phyloP scores from a whole-genome alignment of 805 yeast species.

The Metschnikowia arizonensis region DNA sequence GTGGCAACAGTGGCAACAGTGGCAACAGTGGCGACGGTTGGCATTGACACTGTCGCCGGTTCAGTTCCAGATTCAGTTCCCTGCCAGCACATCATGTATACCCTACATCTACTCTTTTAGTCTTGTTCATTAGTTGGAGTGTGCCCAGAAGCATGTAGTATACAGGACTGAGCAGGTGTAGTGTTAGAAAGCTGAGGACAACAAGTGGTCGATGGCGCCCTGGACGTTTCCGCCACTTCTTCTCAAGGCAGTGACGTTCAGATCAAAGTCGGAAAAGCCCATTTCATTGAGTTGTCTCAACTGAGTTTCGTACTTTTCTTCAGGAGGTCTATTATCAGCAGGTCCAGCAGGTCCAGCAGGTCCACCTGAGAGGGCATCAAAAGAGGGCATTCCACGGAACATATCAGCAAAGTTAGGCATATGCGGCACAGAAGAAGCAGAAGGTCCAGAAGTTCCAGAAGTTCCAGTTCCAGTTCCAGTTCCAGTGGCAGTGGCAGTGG shows the following conservation, averaged over 20 bases:
- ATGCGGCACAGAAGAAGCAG: no score
- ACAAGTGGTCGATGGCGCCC: conserved; percentile 87
- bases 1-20: no score
- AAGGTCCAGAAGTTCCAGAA: no score
- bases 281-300: conserved; percentile 45
- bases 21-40: no score
- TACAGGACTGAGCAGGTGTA: no score
- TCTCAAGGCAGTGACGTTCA: conserved; percentile 86
- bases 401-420: conserved; percentile 38
- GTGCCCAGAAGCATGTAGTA: neutral
- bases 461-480: no score
- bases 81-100: no score
- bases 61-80: no score
- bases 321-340: conserved; percentile 43
- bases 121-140: neutral
- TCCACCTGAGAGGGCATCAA: conserved; percentile 47
- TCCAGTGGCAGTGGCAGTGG: no score
- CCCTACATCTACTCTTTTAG: neutral
- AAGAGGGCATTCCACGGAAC: conserved; percentile 35
- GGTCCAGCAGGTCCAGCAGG: no score
- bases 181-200: conserved; percentile 23
- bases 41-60: no score
- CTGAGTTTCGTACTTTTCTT: conserved; percentile 41
- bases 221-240: conserved; percentile 96
- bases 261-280: conserved; percentile 85